These are phyloP conservation scores for Artemisia tridentata DNA, from an alignment of 129 eudicot genomes.

Conservation along the genomic window DNA sequence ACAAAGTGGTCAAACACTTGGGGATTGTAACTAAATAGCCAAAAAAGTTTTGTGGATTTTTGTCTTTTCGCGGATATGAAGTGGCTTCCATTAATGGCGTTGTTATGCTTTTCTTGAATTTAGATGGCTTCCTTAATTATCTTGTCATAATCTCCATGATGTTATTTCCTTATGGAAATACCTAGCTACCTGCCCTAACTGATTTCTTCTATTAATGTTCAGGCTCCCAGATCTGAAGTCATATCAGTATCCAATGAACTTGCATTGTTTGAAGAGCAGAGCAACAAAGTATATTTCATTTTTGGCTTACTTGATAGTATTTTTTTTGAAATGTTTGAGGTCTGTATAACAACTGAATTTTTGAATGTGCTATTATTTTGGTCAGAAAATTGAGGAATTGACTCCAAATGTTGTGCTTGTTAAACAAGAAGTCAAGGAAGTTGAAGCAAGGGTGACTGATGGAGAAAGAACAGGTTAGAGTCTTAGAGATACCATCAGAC, in stretches of 20 bases:
- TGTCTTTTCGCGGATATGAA: too few relatives aligned
- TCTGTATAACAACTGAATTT: conserved; percentile 3
- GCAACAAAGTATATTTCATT: conserved; percentile 20
- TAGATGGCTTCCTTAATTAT: too few relatives aligned
- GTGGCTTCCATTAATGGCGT: too few relatives aligned
- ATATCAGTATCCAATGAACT: conserved; percentile 14
- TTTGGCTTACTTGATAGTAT: background rate
- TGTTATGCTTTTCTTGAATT: too few relatives aligned
- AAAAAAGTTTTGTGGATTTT: too few relatives aligned
- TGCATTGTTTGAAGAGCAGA: conserved; percentile 30
- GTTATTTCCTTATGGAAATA: too few relatives aligned
- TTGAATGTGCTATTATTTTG: background rate
- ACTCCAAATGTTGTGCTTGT: conserved; percentile 19
- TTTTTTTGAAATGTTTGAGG: background rate
- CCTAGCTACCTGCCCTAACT: too few relatives aligned
- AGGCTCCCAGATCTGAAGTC: background rate
- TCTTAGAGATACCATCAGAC: background rate
- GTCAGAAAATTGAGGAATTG: conserved; percentile 31
- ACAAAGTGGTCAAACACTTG: too few relatives aligned
- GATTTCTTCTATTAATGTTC: background rate
- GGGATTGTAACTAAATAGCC: too few relatives aligned
- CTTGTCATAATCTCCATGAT: too few relatives aligned
- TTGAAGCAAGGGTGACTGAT: conserved; percentile 14
- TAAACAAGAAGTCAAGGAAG: conserved; percentile 30
- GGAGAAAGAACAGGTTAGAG: conserved; percentile 29